Base-by-base conservation (phyloP, 371 early-diverging fungal species). In the Actinomortierella wolfii region DNA sequence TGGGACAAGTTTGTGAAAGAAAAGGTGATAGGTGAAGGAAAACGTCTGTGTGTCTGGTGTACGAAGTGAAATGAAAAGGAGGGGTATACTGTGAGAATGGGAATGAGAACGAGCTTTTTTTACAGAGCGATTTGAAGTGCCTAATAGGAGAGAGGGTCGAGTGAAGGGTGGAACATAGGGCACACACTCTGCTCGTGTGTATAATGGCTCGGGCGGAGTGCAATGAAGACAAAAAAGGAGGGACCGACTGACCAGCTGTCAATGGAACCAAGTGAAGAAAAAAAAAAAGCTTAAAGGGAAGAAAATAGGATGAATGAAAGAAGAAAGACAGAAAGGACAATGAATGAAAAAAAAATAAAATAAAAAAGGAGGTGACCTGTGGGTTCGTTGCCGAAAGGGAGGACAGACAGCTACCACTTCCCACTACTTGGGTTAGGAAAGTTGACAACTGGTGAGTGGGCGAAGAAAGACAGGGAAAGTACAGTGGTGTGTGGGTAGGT, bases 1-100 rank as follows among this genome's bases (percentile, higher is more conserved):
- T n/a, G n/a, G n/a, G n/a, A 55, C 17, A 61, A 52, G 49, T 21
- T 51, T 49, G 55, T 41, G 34, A 63, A 54, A 28, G 75, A 56
- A 45, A 61, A 69, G 46, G 41, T 57, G 28, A 54, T 45, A 52
- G 48, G n/a, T 14, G 52, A 28, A 29, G 55, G 47, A 54, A 14
- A 20, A 4, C 18, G 1, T 18, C 2, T n/a, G n/a, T 17, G 21
- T 28, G 11, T 17, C n/a, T 4, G 13, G 18, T 4, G 11, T 11
- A 17, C 39, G 17, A 14, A 28, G 48, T 3, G 50, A 25, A 3
- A 25, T 1, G 15, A 41, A 24, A 23, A 4, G n/a, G 40, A n/a
- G 9, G 9, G 24, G 13, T 39, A 41, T 24, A 18, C 4, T 14
- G 7, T 26, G 29, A 20, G 17, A 54, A 56, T 13, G 25, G 53